Percentiles rank a stretch among this genome's conserved stretches.
These are phyloP conservation scores for Arabidopsis lyrata DNA, from an alignment of 441 rosid genomes.

Conservation along the genomic window DNA sequence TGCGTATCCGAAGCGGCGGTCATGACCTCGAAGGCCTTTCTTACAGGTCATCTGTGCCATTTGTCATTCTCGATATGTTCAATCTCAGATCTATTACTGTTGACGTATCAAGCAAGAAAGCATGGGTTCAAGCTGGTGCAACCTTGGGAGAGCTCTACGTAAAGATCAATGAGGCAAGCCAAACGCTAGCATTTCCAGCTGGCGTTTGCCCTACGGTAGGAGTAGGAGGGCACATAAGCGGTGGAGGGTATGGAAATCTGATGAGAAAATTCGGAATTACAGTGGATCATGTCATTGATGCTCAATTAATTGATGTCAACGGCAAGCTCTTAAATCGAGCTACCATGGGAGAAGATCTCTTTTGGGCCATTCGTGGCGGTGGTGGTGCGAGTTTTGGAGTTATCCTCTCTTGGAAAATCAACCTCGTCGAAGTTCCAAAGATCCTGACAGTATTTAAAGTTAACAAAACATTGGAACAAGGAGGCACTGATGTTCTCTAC, in stretches of 20 bases:
- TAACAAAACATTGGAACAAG: slow-evolving; percentile 54
- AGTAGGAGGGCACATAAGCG: slow-evolving; percentile 43
- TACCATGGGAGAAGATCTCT: slow-evolving; percentile 74
- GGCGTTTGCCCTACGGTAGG: slow-evolving; percentile 44
- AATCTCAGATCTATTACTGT: slow-evolving; percentile 31
- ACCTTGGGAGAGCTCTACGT: slow-evolving; percentile 46
- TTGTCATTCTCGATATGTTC: slow-evolving; percentile 43
- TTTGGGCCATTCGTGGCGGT: slow-evolving; percentile 78
- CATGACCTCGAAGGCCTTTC: slow-evolving; percentile 42
- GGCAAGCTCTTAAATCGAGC: slow-evolving; percentile 48
- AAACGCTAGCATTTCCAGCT: slow-evolving; percentile 36
- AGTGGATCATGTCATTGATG: slow-evolving; percentile 41
- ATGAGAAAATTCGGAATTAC: slow-evolving; percentile 43
- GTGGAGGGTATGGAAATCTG: slow-evolving; percentile 46
- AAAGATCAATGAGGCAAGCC: slow-evolving; percentile 39
- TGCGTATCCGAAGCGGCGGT: slow-evolving; percentile 49
- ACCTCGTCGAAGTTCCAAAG: slow-evolving; percentile 60
- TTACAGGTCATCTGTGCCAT: slow-evolving; percentile 40
- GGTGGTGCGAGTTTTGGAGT: slow-evolving; percentile 77
- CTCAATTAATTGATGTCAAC: slow-evolving; percentile 36
- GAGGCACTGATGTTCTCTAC: slow-evolving; percentile 54
- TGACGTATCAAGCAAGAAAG: slow-evolving; percentile 31
- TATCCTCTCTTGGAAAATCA: slow-evolving; percentile 65
- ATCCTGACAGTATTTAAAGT: slow-evolving; percentile 67
- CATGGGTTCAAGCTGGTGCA: slow-evolving; percentile 51